Conservation (phyloP, 2,329 filamentous ascomycete genomes). For the Fusarium verticillioides region DNA sequence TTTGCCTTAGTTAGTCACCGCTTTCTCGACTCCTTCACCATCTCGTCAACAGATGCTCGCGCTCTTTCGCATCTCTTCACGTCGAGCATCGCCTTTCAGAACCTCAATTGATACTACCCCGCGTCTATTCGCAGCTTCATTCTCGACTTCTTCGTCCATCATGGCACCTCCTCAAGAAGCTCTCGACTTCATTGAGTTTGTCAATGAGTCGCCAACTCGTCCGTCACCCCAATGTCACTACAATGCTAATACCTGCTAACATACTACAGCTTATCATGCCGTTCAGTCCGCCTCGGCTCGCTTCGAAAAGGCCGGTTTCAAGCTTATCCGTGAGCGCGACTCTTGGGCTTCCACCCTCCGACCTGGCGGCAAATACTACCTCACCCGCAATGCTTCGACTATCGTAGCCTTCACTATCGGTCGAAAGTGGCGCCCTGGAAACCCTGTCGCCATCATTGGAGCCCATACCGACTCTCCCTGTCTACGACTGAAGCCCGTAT, state of each 20-base stretch:
- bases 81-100: constrained; percentile 20
- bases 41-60: constrained; percentile 36
- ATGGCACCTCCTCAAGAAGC: constrained; percentile 70
- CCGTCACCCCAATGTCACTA: constrained; percentile 48
- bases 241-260: constrained; percentile 29
- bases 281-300: constrained; percentile 81
- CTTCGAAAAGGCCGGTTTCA: constrained; percentile 86
- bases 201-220: constrained; percentile 96
- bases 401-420: constrained; percentile 94
- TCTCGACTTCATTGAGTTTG: constrained; percentile 89
- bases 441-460: constrained; percentile 91
- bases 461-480: constrained; percentile 96
- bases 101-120: constrained; percentile 19
- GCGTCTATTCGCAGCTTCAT: constrained; percentile 21
- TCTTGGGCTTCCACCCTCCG: constrained; percentile 83
- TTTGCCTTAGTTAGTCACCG: constrained; percentile 4
- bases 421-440: constrained; percentile 89
- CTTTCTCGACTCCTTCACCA: constrained; percentile 17
- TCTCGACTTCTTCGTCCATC: constrained; percentile 49
- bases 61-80: constrained; percentile 26
- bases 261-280: constrained; percentile 84
- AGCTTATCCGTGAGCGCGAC: constrained; percentile 88
- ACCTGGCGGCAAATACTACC: constrained; percentile 94
- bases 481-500: constrained; percentile 92
- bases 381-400: constrained; percentile 92